Evolutionary conservation across 768 basidiomycete species (phyloP).

Genomic region (Trametes cubensis): DNA sequence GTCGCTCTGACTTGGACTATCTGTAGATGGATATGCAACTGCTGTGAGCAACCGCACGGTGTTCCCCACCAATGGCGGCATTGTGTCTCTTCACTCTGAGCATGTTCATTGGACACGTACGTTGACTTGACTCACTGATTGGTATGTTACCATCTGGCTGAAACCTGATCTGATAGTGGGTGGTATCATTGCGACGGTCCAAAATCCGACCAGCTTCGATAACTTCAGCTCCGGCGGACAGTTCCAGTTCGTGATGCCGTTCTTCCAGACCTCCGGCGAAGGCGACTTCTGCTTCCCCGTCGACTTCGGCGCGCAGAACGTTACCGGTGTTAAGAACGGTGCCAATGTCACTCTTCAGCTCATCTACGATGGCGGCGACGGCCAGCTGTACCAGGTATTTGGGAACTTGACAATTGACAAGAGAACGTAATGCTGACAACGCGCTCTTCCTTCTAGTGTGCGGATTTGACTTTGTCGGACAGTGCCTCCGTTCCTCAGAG

Average conservation of each 20-base stretch:
- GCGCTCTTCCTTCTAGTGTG: constrained; percentile 52
- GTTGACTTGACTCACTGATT: constrained; percentile 23
- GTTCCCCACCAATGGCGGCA: constrained; percentile 68
- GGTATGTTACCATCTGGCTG: neutral
- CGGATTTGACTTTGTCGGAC: constrained; percentile 72
- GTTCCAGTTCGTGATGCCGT: constrained; percentile 43
- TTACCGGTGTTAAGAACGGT: constrained; percentile 59
- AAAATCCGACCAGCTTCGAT: constrained; percentile 62
- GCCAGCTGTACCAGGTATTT: constrained; percentile 65
- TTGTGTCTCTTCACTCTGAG: constrained; percentile 66
- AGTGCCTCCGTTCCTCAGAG: constrained; percentile 52
- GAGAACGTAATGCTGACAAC: neutral
- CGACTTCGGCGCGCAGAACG: constrained; percentile 52
- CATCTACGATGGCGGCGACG: constrained; percentile 71
- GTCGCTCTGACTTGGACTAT: neutral
- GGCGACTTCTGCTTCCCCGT: constrained; percentile 72
- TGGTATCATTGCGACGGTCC: constrained; percentile 54
- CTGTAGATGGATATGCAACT: constrained; percentile 62
- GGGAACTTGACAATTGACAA: neutral
- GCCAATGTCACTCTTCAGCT: constrained; percentile 77
- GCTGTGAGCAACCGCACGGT: constrained; percentile 57
- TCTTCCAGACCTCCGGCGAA: constrained; percentile 53
- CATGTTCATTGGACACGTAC: constrained; percentile 64
- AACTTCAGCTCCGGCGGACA: constrained; percentile 55
- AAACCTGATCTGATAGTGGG: constrained; percentile 43